A percentile compares a stretch with the other conserved stretches of the same genome.
Evolutionary conservation across 2,329 filamentous ascomycete genomes (phyloP).

Genomic region (Penicillium sp.): DNA sequence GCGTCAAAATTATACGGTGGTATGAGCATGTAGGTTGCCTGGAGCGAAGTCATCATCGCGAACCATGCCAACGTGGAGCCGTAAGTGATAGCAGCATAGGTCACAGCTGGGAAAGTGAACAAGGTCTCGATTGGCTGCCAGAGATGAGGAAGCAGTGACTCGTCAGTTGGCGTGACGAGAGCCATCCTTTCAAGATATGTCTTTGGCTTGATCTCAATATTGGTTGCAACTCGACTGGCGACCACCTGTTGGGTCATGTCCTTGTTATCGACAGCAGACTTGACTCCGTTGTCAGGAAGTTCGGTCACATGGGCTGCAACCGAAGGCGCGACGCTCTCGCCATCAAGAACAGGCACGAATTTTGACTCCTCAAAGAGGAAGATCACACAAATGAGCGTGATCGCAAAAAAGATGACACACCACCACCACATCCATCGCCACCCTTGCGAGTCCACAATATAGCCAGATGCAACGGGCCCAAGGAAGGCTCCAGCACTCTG

Average conservation of each 20-base stretch:
- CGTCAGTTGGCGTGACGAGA: constrained; percentile 28
- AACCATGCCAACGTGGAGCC: constrained; percentile 42
- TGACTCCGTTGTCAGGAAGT: not conserved
- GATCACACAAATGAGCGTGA: constrained; percentile 43
- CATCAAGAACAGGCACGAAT: constrained; percentile 12
- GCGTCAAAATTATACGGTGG: constrained; percentile 45
- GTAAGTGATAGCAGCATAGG: constrained; percentile 43
- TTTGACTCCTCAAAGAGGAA: constrained; percentile 51
- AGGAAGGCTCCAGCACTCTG: constrained; percentile 38
- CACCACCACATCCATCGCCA: constrained; percentile 58
- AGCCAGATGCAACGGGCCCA: constrained; percentile 34
- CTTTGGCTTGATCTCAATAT: constrained; percentile 40
- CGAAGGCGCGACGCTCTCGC: not conserved
- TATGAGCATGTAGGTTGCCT: constrained; percentile 39
- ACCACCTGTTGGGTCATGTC: not conserved
- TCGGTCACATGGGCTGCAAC: not conserved
- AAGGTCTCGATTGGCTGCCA: constrained; percentile 33
- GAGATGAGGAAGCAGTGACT: constrained; percentile 25
- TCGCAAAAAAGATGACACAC: constrained; percentile 45
- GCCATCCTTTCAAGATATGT: constrained; percentile 49
- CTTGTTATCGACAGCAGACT: not conserved
- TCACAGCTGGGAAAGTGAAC: constrained; percentile 52
- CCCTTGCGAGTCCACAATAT: constrained; percentile 42
- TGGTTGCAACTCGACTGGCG: constrained; percentile 14
- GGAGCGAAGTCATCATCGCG: constrained; percentile 41